phyloP scores from a whole-genome alignment of 495 filamentous ascomycete genomes.

The Trichocladium uniseriatum region DNA sequence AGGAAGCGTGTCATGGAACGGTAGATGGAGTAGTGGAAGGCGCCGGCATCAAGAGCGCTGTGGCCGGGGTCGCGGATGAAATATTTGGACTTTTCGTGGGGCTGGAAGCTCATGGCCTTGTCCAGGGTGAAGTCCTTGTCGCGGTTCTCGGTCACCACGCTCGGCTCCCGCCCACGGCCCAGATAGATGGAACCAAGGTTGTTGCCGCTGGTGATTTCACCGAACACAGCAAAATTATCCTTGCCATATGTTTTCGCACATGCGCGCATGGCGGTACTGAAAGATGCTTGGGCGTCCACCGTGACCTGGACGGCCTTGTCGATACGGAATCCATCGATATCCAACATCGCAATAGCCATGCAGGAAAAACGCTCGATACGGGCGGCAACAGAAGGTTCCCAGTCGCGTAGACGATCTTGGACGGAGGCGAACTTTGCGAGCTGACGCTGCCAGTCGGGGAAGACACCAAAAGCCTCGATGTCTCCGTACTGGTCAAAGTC shows the following conservation, averaged over 20 bases:
- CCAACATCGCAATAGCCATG: conserved; percentile 53
- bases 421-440: conserved; percentile 66
- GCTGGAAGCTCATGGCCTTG: conserved; percentile 15
- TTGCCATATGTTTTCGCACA: conserved; percentile 52
- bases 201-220: conserved; percentile 58
- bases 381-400: conserved; percentile 51
- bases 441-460: conserved; percentile 56
- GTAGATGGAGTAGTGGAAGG: conserved; percentile 68
- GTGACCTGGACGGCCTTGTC: conserved; percentile 62
- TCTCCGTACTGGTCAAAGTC: conserved; percentile 68
- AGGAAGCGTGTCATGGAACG: conserved; percentile 57
- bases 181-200: conserved; percentile 56
- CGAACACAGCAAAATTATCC: conserved; percentile 54
- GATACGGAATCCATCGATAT: conserved; percentile 61
- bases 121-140: conserved; percentile 31
- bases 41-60: conserved; percentile 53
- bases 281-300: conserved; percentile 53
- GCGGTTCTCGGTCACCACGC: conserved; percentile 29
- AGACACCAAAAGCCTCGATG: conserved; percentile 59
- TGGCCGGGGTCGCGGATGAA: conserved; percentile 51
- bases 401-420: conserved; percentile 66
- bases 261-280: conserved; percentile 42
- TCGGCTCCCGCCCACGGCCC: conserved; percentile 53
- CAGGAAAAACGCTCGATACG: conserved; percentile 57
- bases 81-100: conserved; percentile 25